Evolutionary conservation across 2,329 filamentous ascomycete genomes (phyloP), one percentile per base, ranked within the genome.

Genomic region (Leptographium galeiforme): DNA sequence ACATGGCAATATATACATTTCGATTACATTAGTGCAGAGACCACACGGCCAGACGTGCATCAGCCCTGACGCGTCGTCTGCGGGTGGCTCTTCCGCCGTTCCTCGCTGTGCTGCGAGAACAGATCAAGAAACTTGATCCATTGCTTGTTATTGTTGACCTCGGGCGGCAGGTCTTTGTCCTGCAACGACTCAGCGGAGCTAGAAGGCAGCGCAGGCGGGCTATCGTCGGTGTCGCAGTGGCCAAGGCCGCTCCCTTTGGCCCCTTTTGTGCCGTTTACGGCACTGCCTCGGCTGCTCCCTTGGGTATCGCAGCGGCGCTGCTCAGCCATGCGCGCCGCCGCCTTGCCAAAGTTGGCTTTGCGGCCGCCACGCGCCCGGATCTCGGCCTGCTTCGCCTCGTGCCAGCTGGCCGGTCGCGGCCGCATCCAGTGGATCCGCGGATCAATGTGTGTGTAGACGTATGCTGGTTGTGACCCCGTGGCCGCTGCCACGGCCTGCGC

Each of bases 321-420:
- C 39, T 43, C 33, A 4, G 34, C 47, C 57, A 70, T 61, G 12
- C 73, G 68, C 48, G 67, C 61, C 0, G 65, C 62, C 0, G 68
- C 71, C 55, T 69, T 70, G 19, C 77, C 76, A 48, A 77, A 74
- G 57, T 73, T 74, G 6, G 62, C 64, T 57, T 82, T 82, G 18
- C 74, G 68, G 4, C 66, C 67, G 6, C 71, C 72, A 2, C 78
- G 72, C 2, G 62, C 62, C 41, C 64, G 60, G 34, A 82, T 79
- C 54, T 82, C 77, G 1, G 62, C 60, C 38, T 70, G 66, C 56
- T 80, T 82, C 16, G 63, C 61, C 14, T 59, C 61, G 50, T 71
- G 65, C 76, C 77, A 81, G 18, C 65, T 63, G 5, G 69, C 60
- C 0, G 73, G 68, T 46, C 68, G 68, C 2, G 64, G 64, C 46